A percentile compares a stretch with the other conserved stretches of the same genome.
phyloP scores from a whole-genome alignment of 306 rosid species.

The Vicia villosa region DNA sequence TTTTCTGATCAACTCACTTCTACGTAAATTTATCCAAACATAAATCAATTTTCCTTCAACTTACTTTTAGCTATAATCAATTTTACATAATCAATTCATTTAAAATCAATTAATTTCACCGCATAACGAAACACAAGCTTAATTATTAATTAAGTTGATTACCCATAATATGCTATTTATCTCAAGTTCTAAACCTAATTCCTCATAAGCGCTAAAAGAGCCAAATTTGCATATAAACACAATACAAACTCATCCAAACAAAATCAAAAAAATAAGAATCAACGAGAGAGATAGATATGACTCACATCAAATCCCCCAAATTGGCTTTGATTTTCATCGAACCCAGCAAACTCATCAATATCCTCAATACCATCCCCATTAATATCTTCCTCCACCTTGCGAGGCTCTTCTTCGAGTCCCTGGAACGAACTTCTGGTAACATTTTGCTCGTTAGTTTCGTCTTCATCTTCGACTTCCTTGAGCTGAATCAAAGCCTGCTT shows the following conservation, averaged over 20 bases:
- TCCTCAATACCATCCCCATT: slow-evolving; percentile 59
- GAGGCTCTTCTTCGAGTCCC: slow-evolving; percentile 30
- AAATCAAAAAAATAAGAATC: neutral
- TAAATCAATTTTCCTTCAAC: too few species aligned
- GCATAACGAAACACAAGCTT: too few species aligned
- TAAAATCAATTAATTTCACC: too few species aligned
- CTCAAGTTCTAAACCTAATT: neutral
- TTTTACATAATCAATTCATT: too few species aligned
- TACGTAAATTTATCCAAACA: too few species aligned
- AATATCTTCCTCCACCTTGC: slow-evolving; percentile 37
- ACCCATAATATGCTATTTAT: neutral
- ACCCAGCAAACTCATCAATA: slow-evolving; percentile 65
- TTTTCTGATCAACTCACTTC: too few species aligned
- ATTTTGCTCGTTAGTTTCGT: slow-evolving; percentile 35
- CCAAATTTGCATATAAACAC: neutral
- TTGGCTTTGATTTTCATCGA: slow-evolving; percentile 60
- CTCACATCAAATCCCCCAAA: slow-evolving; percentile 53
- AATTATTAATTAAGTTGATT: too few species aligned
- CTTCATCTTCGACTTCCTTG: slow-evolving; percentile 60
- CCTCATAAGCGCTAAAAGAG: neutral
- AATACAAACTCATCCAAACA: neutral
- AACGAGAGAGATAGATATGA: neutral
- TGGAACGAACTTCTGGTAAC: slow-evolving; percentile 30
- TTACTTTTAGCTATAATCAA: too few species aligned
- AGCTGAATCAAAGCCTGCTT: slow-evolving; percentile 77